Conservation (phyloP, 73 alveolate genomes). For the Paramecium biaurelia region DNA sequence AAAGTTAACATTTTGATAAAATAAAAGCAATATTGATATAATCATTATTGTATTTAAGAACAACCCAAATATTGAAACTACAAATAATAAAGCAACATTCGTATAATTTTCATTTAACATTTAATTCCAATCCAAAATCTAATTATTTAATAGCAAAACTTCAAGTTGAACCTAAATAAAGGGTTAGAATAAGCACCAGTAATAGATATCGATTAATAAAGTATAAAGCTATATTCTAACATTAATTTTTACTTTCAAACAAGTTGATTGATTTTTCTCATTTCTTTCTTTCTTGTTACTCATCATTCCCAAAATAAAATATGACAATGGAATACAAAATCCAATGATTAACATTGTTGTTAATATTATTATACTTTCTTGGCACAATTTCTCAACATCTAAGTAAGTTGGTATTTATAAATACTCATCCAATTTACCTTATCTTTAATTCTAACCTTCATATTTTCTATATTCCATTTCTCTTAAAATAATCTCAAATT, state of each 20-base stretch:
- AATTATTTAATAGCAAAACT: background rate
- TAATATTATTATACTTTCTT: background rate
- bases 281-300: background rate
- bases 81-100: background rate
- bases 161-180: background rate
- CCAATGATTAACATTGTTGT: background rate
- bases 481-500: background rate
- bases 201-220: background rate
- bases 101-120: background rate
- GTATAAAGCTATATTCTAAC: background rate
- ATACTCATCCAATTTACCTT: background rate
- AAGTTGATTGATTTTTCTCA: background rate
- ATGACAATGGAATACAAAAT: background rate
- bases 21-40: background rate
- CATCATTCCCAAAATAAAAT: background rate
- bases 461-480: background rate
- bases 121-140: background rate
- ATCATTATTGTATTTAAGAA: background rate
- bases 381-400: background rate
- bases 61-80: background rate
- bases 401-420: background rate
- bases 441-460: background rate
- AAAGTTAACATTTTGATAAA: background rate
- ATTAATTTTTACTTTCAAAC: background rate
- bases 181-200: background rate